Conservation (phyloP, 169 alveolate species). For the Cryptosporidium parvum region DNA sequence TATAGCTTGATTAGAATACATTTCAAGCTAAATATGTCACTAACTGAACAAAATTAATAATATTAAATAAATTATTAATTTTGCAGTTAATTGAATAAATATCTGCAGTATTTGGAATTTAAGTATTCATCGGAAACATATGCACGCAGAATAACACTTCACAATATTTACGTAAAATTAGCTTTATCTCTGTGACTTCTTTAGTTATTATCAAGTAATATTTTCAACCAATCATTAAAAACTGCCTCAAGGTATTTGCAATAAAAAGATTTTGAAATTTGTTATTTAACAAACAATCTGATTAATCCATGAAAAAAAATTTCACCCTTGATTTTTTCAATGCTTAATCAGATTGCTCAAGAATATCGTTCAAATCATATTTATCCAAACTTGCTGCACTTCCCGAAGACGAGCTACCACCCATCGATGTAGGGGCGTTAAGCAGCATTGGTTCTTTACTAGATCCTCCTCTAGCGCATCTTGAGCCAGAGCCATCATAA, state of each 20-base stretch:
- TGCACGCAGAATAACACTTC: not conserved
- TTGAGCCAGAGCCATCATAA: not conserved
- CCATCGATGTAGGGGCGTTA: not conserved
- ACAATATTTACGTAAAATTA: too few relatives aligned
- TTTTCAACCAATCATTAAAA: not conserved
- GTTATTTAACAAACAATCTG: not conserved
- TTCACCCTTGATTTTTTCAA: not conserved
- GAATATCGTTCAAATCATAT: constrained; percentile 10
- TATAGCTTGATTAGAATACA: not conserved
- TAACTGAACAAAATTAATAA: not conserved
- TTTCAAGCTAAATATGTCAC: not conserved
- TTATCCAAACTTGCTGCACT: not conserved
- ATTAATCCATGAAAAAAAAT: not conserved
- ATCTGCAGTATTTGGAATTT: too few relatives aligned
- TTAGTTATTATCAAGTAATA: too few relatives aligned
- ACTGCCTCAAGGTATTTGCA: not conserved
- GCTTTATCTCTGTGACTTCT: not conserved
- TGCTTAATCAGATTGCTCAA: not conserved
- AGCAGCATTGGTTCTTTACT: not conserved
- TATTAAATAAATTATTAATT: too few relatives aligned
- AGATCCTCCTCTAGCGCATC: not conserved
- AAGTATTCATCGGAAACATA: not conserved
- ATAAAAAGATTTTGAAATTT: not conserved
- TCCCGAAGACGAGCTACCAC: constrained; percentile 6
- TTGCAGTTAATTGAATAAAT: too few relatives aligned